Percentiles rank a stretch among this genome's conserved stretches.
Evolutionary conservation across 2,329 filamentous ascomycete species (phyloP).

Genomic region (Lachnellula cervina): DNA sequence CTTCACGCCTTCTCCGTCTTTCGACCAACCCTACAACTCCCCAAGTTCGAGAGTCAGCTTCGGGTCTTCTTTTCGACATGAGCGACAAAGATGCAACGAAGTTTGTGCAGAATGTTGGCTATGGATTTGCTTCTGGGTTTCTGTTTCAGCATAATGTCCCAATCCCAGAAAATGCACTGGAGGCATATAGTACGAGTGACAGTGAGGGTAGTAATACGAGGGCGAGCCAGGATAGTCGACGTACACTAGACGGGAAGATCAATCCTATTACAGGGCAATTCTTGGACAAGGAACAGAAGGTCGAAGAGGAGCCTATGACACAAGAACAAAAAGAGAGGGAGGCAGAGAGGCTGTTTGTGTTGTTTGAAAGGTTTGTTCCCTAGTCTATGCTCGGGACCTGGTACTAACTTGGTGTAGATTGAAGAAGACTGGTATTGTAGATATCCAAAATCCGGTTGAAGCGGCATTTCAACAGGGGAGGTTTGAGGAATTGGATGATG

Average conservation of each 20-base stretch:
- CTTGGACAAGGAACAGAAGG: conserved; percentile 25
- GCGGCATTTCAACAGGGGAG: conserved; percentile 25
- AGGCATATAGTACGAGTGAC: conserved; percentile 41
- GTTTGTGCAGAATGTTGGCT: conserved; percentile 89
- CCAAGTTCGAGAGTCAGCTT: conserved; percentile 68
- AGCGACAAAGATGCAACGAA: conserved; percentile 73
- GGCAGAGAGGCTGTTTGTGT: conserved; percentile 30
- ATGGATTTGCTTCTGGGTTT: conserved; percentile 89
- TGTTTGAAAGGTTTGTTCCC: conserved; percentile 29
- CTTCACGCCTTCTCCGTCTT: conserved; percentile 71
- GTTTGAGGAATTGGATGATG: conserved; percentile 29
- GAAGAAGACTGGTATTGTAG: conserved; percentile 30
- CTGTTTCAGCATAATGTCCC: conserved; percentile 79
- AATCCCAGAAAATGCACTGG: conserved; percentile 62
- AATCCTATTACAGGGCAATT: conserved; percentile 31
- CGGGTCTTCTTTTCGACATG: conserved; percentile 78
- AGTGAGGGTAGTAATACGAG: conserved; percentile 21
- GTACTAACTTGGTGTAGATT: conserved; percentile 17
- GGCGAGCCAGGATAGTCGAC: conserved; percentile 18
- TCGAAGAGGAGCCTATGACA: conserved; percentile 69
- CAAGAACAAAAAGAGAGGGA: conserved; percentile 88
- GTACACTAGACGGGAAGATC: conserved; percentile 21
- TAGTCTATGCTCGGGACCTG: background rate
- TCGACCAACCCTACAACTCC: conserved; percentile 69
- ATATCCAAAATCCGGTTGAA: conserved; percentile 27